These are phyloP conservation scores for Teratosphaeria viscida DNA, from an alignment of 2,329 filamentous ascomycete genomes.

Conservation along the genomic window DNA sequence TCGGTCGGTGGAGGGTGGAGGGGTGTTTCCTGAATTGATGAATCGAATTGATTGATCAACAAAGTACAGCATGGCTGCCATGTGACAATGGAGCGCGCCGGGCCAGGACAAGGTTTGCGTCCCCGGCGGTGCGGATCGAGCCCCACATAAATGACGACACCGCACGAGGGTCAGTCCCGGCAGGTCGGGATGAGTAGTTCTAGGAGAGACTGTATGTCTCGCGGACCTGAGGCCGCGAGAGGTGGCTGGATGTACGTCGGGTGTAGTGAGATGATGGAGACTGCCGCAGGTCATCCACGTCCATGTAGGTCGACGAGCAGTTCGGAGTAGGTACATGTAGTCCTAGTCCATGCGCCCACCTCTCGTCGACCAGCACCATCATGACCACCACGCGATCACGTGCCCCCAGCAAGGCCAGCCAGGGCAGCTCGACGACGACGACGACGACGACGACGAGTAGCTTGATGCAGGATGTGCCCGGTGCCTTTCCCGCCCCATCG, in stretches of 20 bases:
- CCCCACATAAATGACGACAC: not conserved
- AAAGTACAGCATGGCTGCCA: not conserved
- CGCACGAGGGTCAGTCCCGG: not conserved
- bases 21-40: not conserved
- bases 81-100: not conserved
- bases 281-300: no score
- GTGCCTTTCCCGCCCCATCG: constrained; percentile 34
- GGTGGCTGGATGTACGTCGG: no score
- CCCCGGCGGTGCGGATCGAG: not conserved
- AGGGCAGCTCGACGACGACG: no score
- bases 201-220: not conserved
- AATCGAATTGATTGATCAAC: not conserved
- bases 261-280: no score
- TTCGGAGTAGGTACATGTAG: not conserved
- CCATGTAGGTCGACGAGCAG: not conserved
- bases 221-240: not conserved
- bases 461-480: constrained; percentile 38
- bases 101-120: not conserved
- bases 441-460: constrained; percentile 13
- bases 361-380: not conserved
- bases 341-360: not conserved
- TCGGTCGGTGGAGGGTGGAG: not conserved
- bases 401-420: constrained; percentile 8
- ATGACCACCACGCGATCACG: constrained; percentile 2
- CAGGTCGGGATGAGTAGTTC: not conserved